phyloP scores from a whole-genome alignment of 257 asterid genomes.

The Fraxinus quadrangulata region DNA sequence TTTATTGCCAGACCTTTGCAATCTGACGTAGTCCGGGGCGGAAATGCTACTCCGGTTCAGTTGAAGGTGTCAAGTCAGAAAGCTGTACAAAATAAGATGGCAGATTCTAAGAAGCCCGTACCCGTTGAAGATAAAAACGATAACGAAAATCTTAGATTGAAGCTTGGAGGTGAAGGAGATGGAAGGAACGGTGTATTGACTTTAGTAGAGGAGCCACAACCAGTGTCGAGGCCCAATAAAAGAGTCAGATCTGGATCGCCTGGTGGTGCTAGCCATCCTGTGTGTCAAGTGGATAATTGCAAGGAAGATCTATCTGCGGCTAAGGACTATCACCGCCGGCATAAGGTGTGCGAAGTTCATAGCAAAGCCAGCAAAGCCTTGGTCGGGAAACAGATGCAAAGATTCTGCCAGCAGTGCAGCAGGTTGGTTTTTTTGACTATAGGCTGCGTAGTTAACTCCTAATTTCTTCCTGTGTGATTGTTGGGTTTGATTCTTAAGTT shows the following conservation, averaged over 20 bases:
- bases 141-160: slow-evolving; percentile 36
- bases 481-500: slow-evolving; percentile 3
- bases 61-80: slow-evolving; percentile 7
- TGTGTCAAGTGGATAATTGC: slow-evolving; percentile 89
- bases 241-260: slow-evolving; percentile 83
- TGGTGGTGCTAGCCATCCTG: slow-evolving; percentile 50
- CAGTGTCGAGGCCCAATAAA: slow-evolving; percentile 59
- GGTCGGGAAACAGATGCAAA: slow-evolving; percentile 64
- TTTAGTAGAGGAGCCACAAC: slow-evolving; percentile 44
- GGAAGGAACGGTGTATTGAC: slow-evolving; percentile 27
- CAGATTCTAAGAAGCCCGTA: slow-evolving; percentile 25
- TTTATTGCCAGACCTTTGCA: slow-evolving; percentile 63
- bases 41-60: slow-evolving; percentile 11
- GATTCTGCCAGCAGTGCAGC: slow-evolving; percentile 64
- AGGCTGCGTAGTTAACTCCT: not conserved
- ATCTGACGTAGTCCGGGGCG: slow-evolving; percentile 31
- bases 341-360: slow-evolving; percentile 90
- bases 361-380: slow-evolving; percentile 69
- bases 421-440: slow-evolving; percentile 31
- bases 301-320: slow-evolving; percentile 68
- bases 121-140: slow-evolving; percentile 27
- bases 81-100: slow-evolving; percentile 26
- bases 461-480: slow-evolving; percentile 8
- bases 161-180: slow-evolving; percentile 48
- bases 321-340: slow-evolving; percentile 90